Percentiles rank a stretch among this genome's conserved stretches.
Conservation (phyloP, 176 grass and related monocot species). For the Rhynchospora pubera region DNA sequence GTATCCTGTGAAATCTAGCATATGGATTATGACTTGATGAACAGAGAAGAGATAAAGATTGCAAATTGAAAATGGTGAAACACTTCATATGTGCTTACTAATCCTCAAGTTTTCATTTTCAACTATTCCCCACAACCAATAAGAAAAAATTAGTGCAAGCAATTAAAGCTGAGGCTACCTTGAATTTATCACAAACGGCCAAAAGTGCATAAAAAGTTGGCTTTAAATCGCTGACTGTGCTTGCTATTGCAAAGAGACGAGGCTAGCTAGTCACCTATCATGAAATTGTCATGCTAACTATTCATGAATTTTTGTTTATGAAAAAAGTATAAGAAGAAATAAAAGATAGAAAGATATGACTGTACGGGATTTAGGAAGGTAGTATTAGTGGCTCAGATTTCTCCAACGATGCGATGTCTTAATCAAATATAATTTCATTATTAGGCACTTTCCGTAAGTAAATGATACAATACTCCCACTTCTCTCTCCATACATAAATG, state of each 20-base stretch:
- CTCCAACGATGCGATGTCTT: constrained; percentile 5
- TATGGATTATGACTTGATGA: constrained; percentile 6
- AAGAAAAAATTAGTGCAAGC: background rate
- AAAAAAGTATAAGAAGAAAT: background rate
- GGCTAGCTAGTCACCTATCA: background rate
- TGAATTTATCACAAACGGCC: background rate
- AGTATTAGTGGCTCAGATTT: background rate
- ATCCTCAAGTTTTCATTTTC: constrained; percentile 7
- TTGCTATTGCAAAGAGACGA: constrained; percentile 6
- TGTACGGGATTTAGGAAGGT: background rate
- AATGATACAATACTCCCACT: background rate
- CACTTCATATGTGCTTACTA: background rate
- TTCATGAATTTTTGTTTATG: background rate
- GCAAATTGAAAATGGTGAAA: background rate
- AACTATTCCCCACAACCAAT: background rate
- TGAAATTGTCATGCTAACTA: background rate
- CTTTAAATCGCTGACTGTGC: background rate
- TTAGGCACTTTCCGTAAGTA: background rate
- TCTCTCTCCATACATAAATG: background rate
- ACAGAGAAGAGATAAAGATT: background rate
- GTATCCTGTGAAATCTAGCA: background rate
- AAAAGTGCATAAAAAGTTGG: constrained; percentile 15
- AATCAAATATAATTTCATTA: background rate
- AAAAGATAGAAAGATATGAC: background rate
- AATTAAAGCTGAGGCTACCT: background rate